A percentile compares a stretch with the other conserved stretches of the same genome.
Conservation (phyloP, 139 green algal genomes). For the Edaphochlamys debaryana region DNA sequence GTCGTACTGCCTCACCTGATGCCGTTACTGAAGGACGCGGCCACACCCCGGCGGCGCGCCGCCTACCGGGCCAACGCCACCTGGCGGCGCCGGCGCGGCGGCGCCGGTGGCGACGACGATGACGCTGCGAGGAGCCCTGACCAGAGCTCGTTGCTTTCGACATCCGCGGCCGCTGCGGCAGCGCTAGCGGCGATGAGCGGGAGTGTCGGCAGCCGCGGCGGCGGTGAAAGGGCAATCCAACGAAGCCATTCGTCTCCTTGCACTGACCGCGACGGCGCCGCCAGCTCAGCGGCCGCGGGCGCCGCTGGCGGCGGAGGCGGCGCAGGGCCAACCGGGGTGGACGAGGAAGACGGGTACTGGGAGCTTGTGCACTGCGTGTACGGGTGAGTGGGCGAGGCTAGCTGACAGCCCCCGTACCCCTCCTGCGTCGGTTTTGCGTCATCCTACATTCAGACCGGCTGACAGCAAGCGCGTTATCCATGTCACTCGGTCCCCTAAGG, state of each 20-base stretch:
- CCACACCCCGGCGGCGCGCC: not conserved
- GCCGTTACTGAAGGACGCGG: not conserved
- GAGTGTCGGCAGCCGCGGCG: not conserved
- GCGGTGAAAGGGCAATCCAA: not conserved
- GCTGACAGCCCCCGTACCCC: too few relatives aligned
- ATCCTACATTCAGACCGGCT: too few relatives aligned
- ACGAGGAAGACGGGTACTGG: constrained; percentile 29
- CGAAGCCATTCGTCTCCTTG: not conserved
- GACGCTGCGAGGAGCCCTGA: not conserved
- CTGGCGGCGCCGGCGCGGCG: not conserved
- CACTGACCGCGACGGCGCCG: too few relatives aligned
- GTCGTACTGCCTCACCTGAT: constrained; percentile 25
- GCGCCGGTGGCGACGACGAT: not conserved
- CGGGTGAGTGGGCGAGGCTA: not conserved
- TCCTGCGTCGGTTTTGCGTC: too few relatives aligned
- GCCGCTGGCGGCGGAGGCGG: too few relatives aligned
- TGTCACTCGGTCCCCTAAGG: too few relatives aligned
- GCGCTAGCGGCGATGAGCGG: not conserved
- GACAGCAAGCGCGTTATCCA: too few relatives aligned
- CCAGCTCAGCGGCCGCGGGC: not conserved
- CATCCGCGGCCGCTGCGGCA: too few relatives aligned
- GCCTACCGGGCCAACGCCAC: constrained; percentile 14
- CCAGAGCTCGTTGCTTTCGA: too few relatives aligned
- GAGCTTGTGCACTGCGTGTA: constrained; percentile 39
- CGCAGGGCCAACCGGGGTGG: not conserved